Evolutionary conservation across 192 early-diverging fungal genomes (phyloP), one percentile per base, ranked within the genome.

Genomic region (Entomortierella beljakovae): DNA sequence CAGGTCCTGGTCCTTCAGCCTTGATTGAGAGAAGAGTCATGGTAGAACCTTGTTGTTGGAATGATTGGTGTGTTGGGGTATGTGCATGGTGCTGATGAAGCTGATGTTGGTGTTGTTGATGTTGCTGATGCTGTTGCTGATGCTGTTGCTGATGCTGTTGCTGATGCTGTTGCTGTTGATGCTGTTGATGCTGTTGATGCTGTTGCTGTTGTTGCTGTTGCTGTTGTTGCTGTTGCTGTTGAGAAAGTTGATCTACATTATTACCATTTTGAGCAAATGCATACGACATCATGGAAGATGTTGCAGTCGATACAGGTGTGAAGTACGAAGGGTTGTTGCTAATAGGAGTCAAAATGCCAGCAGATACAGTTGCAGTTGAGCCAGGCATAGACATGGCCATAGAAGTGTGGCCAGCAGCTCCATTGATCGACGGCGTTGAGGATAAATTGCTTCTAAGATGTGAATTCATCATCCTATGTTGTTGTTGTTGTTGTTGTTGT

Each of bases 11-110:
- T 0, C 65, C 66, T 20, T 68, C 67, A 11, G 74, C 9, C 58
- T 69, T 77, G 37, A 77, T 64, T 20, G 74, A 77, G 10, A 77
- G 48, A 29, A 77, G 26, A 4, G 74, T 77, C 74, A 69, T 69
- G 34, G 74, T 77, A n/a, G 66, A 20, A 6, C 74, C 74, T 50
- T 64, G 55, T 26, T 77, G 75, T 18, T 69, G 61, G n/a, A 64
- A 64, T 4, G 65, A 61, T 33, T 54, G 46, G 26, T 68, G 65
- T 5, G 65, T 54, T 5, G 64, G 57, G 6, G 73, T 25, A 16
- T 66, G 62, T 15, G 61, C 52, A 33, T 54, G 53, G 4, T 68
- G 67, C 2, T 22, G 34, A 29, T 55, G 64, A 29, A 40, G 57
- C 22, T n/a, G 32, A 32, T 56, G 58, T 1, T 71, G 67, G 11